Percentiles rank a stretch among this genome's conserved stretches.
phyloP scores from a whole-genome alignment of 805 yeast genomes.

The Kluyveromyces lactis region DNA sequence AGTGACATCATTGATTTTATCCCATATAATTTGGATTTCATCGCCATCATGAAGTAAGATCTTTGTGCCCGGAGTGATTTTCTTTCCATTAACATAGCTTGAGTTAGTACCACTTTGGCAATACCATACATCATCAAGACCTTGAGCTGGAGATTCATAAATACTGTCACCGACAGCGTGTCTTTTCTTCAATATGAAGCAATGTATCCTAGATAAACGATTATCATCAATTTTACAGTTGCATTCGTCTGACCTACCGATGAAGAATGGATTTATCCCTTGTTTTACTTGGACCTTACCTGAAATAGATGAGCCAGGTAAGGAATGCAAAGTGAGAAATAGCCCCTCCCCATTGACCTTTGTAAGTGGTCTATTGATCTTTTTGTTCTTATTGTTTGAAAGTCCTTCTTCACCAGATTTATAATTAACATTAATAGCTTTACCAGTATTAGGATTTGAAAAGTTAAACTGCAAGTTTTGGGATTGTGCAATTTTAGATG shows the following conservation, averaged over 20 bases:
- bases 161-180: conserved; percentile 51
- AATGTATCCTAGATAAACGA: conserved; percentile 78
- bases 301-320: conserved; percentile 36
- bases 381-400: not conserved
- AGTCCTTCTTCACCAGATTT: not conserved
- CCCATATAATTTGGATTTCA: conserved; percentile 55
- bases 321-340: conserved; percentile 52
- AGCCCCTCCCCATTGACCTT: conserved; percentile 37
- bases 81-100: conserved; percentile 56
- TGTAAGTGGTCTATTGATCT: conserved; percentile 1
- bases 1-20: conserved; percentile 41
- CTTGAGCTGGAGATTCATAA: conserved; percentile 65
- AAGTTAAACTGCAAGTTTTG: not conserved
- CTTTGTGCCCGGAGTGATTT: conserved; percentile 56
- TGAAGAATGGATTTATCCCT: conserved; percentile 54
- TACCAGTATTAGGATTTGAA: not conserved
- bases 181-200: conserved; percentile 54
- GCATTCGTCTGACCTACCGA: conserved; percentile 65
- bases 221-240: conserved; percentile 59
- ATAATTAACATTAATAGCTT: not conserved
- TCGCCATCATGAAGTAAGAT: conserved; percentile 58
- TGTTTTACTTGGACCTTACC: conserved; percentile 54
- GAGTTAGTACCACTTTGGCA: conserved; percentile 75
- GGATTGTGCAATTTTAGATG: not conserved
- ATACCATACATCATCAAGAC: conserved; percentile 70